phyloP scores from a whole-genome alignment of 257 asterid species.

The Rehmannia glutinosa region DNA sequence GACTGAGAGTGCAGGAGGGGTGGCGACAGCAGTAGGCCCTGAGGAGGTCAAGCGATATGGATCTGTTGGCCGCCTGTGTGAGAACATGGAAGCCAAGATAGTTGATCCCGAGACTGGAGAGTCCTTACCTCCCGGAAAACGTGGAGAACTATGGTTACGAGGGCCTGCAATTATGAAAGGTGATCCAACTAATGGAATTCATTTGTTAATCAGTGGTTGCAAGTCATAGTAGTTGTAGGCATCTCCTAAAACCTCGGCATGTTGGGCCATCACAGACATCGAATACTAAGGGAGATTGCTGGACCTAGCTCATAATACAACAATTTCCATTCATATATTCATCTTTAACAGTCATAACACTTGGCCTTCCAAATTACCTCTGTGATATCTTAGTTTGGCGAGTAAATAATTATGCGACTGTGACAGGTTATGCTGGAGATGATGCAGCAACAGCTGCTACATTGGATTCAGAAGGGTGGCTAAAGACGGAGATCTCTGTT shows the following conservation, averaged over 20 bases:
- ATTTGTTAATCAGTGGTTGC: background rate
- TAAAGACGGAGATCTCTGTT: constrained; percentile 96
- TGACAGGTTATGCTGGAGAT: constrained; percentile 84
- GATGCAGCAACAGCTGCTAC: constrained; percentile 80
- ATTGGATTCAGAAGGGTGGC: constrained; percentile 87
- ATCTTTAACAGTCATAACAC: too few relatives aligned
- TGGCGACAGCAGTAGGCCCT: constrained; percentile 46
- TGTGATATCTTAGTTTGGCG: background rate
- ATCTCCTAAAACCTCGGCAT: too few relatives aligned
- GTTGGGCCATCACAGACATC: too few relatives aligned
- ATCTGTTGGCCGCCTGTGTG: constrained; percentile 73
- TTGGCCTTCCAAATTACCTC: background rate
- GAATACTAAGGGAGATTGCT: too few relatives aligned
- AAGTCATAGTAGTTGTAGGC: background rate
- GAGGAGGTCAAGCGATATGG: constrained; percentile 58
- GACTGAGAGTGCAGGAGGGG: constrained; percentile 81
- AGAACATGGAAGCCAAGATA: constrained; percentile 69
- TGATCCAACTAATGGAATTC: constrained; percentile 4
- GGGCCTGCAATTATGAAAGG: constrained; percentile 86
- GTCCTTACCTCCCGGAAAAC: constrained; percentile 62
- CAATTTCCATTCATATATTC: too few relatives aligned
- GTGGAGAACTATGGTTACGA: constrained; percentile 83
- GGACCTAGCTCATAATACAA: too few relatives aligned
- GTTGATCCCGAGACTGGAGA: constrained; percentile 74
- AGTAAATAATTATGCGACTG: too few relatives aligned